Evolutionary conservation across 768 basidiomycete genomes (phyloP), one percentile per base, ranked within the genome.

Genomic region (Phanerochaete carnosa): DNA sequence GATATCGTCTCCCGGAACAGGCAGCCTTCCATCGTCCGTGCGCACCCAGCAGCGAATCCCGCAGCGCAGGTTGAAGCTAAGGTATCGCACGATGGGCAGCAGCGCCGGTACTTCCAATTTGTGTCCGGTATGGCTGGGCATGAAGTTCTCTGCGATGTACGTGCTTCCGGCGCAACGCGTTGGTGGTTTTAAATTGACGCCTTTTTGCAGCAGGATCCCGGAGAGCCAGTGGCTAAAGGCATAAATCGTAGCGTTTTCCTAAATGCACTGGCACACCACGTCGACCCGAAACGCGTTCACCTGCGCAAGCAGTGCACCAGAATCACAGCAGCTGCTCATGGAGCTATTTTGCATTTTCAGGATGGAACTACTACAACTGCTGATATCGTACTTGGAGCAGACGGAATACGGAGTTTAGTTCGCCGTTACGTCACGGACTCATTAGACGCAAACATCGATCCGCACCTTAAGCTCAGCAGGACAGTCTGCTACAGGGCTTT

Each of bases 401-500:
- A 75, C 57, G 75, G 72, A 1, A 72, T 75, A 62, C 69, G 67
- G 60, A 77, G 76, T 63, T 63, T 69, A 3, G 69, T 76, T 16
- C 78, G 83, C 43, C 62, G 62, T 39, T 72, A 70, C 50, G 76
- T 84, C 19, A 65, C 71, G 4, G 73, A 70, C 16, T 66, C 65
- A 1, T 62, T 62, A 13, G 30, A 30, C 30, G 13, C 30, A 22
- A 32, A n/a, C 2, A 12, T 35, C 4, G 52, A 54, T 19, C 52
- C 52, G 30, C 60, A 68, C 46, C 69, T 79, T 15, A 68, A 68
- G 16, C 86, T 79, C 68, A 79, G 79, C n/a, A 77, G 79, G 57
- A 77, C 76, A 1, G 74, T 77, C 32, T 81, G 80, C 2, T 84
- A 82, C 67, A 79, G 84, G 45, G 80, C 77, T 0, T 62, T 85